Base-by-base conservation (phyloP, 2,329 filamentous ascomycete species). In the Colletotrichum nymphaeae region DNA sequence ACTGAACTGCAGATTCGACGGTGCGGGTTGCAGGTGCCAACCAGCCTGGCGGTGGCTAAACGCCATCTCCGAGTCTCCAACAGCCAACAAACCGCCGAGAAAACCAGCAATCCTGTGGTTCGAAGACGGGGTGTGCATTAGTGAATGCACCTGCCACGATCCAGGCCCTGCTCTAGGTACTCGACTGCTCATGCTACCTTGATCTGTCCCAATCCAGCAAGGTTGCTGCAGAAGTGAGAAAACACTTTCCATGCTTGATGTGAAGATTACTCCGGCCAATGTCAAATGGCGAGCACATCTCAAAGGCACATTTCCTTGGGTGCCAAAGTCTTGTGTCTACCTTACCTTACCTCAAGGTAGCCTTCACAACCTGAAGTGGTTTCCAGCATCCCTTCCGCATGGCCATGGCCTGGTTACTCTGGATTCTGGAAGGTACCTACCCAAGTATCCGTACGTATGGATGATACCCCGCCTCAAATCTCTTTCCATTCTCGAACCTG, bases 401-500 rank as follows among this genome's bases (percentile, higher is more conserved):
- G 14, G 42, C 42, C 19, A 46, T 19, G 19, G 42, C 19, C 42
- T 9, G 19, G 19, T n/a, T 19, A 46, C 42, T 46, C 19, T 58
- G 26, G 26, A 26, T 26, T 26, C 26, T 26, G 26, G 26, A 57
- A 58, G 58, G 28, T 65, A 69, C 30, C 30, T 32, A 69, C 30
- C 30, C 3, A 37, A 12, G 37, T 26, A 3, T 26, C 26, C 26
- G 26, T 42, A 42, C 37, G 14, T 42, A 42, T 7, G 16, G 16
- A 42, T 42, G 16, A 42, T 42, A 42, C 70, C 70, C 67, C 70
- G 70, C 70, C 70, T 70, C 55, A 49, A 70, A 73, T 70, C 53
- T 70, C 67, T 64, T 66, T 70, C 67, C 70, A 64, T 72, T 72
- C 69, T 72, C 66, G 69, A 72, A 69, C 65, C 22, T 42, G 60